A percentile compares a stretch with the other conserved stretches of the same genome.
Evolutionary conservation across 1,139 yeast genomes (phyloP).

Genomic region (Pichia sorboxylosa): DNA sequence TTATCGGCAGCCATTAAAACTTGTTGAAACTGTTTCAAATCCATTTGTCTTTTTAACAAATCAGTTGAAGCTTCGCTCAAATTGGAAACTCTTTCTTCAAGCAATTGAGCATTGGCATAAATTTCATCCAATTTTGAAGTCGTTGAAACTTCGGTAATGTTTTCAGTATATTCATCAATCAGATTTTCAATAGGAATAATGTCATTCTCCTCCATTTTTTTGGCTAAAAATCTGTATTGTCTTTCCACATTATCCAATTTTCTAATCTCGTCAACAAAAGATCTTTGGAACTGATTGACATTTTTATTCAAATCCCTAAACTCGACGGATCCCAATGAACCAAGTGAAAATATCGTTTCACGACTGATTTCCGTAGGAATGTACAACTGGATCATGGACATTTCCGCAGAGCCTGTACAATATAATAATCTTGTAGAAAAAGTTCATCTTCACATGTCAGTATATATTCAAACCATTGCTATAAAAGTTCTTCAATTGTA

Average conservation of each 20-base stretch:
- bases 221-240: slow-evolving; percentile 41
- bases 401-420: slow-evolving; percentile 50
- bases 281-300: slow-evolving; percentile 60
- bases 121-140: slow-evolving; percentile 69
- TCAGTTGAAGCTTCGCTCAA: slow-evolving; percentile 45
- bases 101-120: slow-evolving; percentile 49
- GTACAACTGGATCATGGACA: slow-evolving; percentile 65
- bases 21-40: slow-evolving; percentile 50
- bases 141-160: slow-evolving; percentile 25
- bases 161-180: slow-evolving; percentile 27
- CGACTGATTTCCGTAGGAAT: slow-evolving; percentile 63
- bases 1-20: slow-evolving; percentile 59
- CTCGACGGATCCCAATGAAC: slow-evolving; percentile 53
- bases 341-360: slow-evolving; percentile 53
- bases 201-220: slow-evolving; percentile 34
- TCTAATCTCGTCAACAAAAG: slow-evolving; percentile 59
- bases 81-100: slow-evolving; percentile 49
- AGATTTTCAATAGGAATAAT: slow-evolving; percentile 36
- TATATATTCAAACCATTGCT: not conserved
- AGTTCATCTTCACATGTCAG: too few relatives aligned
- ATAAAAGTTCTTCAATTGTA: not conserved
- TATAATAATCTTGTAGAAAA: not conserved
- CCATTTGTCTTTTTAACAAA: slow-evolving; percentile 42
- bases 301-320: slow-evolving; percentile 60
- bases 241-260: slow-evolving; percentile 59